Base-by-base conservation (phyloP, 768 basidiomycete genomes). In the Thelephora ganbajun region DNA sequence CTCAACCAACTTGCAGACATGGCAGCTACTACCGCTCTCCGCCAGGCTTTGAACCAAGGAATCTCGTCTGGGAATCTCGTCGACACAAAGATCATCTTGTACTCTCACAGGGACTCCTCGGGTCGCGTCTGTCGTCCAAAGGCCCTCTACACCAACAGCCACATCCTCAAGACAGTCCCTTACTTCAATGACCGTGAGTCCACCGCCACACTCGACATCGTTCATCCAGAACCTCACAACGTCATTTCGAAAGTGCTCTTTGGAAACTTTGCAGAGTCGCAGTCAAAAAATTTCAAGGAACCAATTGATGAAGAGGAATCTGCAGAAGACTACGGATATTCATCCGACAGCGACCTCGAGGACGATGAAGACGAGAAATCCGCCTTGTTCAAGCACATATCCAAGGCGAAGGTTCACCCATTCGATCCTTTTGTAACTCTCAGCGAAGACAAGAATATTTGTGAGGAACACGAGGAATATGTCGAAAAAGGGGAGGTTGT, bases 271-370 rank as follows among this genome's bases (percentile, higher is more conserved):
- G n/a, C 11, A 3, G 37, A 39, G 11, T n/a, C 39, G 9, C 39
- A 41, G 9, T 30, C 26, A 9, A 9, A 22, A 14, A 14, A 9
- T 9, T 30, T 30, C 39, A 4, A 5, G 22, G 22, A 41, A 20
- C 5, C 4, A 9, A 30, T 39, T 11, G 37, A 39, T 20, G 37
- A 39, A 3, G 11, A 39, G 6, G 37, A 20, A 6, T 39, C 4
- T 11, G 22, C 39, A 22, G 62, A 41, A 9, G n/a, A 11, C n/a
- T 39, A 64, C 44, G 64, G 55, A 6, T 66, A 63, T 39, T 56
- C 30, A 35, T 62, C 59, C 14, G 64, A 66, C 48, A 66, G 65
- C 12, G 65, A 65, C 36, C 57, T 66, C 20, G 64, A 65, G 18
- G 61, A 64, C 6, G 54, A 56, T 6, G 41, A 22, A 16, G 50